Conservation (phyloP, 1,284 basidiomycete species). For the Heliocybe sulcata region DNA sequence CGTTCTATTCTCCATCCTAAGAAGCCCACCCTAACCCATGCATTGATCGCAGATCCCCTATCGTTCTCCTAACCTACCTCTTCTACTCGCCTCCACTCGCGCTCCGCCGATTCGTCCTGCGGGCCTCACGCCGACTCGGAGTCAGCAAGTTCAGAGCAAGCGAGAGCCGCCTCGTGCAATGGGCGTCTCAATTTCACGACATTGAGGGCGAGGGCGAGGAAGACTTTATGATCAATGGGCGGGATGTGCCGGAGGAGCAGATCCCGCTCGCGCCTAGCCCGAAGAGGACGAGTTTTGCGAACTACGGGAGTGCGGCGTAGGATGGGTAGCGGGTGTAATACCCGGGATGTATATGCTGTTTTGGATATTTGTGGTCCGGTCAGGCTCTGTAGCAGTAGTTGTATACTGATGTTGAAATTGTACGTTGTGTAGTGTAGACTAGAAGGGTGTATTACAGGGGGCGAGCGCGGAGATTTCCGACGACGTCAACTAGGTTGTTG, state of each 20-base stretch:
- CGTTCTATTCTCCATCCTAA: not conserved
- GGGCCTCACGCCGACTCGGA: not conserved
- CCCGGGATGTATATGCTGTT: too few relatives aligned
- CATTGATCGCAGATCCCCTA: not conserved
- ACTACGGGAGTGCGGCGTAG: not conserved
- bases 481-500: too few relatives aligned
- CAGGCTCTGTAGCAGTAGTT: too few relatives aligned
- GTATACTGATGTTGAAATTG: too few relatives aligned
- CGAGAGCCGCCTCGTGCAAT: not conserved
- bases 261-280: conserved; percentile 1
- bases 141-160: not conserved
- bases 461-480: too few relatives aligned
- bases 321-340: too few relatives aligned
- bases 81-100: not conserved
- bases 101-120: not conserved
- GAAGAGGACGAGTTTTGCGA: not conserved
- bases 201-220: not conserved
- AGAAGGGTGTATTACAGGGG: too few relatives aligned
- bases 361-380: too few relatives aligned
- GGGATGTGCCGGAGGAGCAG: not conserved
- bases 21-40: not conserved
- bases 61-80: conserved; percentile 1
- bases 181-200: not conserved
- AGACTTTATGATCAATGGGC: not conserved
- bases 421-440: too few relatives aligned